These are phyloP conservation scores for Aspergillus ochraceus DNA, from an alignment of 2,329 filamentous ascomycete genomes.

Conservation along the genomic window DNA sequence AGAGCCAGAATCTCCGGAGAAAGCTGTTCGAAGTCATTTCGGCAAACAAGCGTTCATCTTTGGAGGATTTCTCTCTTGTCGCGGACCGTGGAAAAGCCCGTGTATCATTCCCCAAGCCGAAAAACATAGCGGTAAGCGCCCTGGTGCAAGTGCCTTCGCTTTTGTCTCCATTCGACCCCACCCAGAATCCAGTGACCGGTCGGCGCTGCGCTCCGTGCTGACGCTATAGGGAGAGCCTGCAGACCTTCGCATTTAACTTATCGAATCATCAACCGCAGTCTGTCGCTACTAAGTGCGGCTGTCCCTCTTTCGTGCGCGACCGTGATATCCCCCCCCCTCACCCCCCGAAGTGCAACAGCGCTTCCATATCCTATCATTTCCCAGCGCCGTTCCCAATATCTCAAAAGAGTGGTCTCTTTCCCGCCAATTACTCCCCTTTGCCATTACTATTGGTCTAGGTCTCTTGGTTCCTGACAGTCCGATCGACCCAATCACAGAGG, in stretches of 20 bases:
- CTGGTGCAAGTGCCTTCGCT: slow-evolving; percentile 19
- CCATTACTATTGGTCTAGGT: slow-evolving; percentile 21
- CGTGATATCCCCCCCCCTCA: slow-evolving; percentile 19
- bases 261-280: slow-evolving; percentile 43
- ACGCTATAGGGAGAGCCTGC: slow-evolving; percentile 42
- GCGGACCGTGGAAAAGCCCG: slow-evolving; percentile 14
- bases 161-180: slow-evolving; percentile 24
- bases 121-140: slow-evolving; percentile 35
- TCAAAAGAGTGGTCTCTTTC: slow-evolving; percentile 13
- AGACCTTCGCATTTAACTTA: slow-evolving; percentile 35
- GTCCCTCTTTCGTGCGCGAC: slow-evolving; percentile 26
- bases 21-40: slow-evolving; percentile 24
- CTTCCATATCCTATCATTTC: slow-evolving; percentile 23
- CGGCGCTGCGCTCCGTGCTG: slow-evolving; percentile 44
- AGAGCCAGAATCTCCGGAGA: slow-evolving; percentile 30
- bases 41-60: slow-evolving; percentile 20
- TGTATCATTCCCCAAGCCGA: slow-evolving; percentile 15
- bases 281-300: slow-evolving; percentile 24
- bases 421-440: slow-evolving; percentile 19
- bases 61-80: slow-evolving; percentile 12
- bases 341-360: slow-evolving; percentile 19
- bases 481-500: slow-evolving; percentile 19
- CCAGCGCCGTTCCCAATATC: slow-evolving; percentile 14
- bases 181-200: slow-evolving; percentile 43
- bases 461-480: slow-evolving; percentile 17